Base-by-base conservation (phyloP, 805 yeast genomes). In the Saccharomycopsis sp. region DNA sequence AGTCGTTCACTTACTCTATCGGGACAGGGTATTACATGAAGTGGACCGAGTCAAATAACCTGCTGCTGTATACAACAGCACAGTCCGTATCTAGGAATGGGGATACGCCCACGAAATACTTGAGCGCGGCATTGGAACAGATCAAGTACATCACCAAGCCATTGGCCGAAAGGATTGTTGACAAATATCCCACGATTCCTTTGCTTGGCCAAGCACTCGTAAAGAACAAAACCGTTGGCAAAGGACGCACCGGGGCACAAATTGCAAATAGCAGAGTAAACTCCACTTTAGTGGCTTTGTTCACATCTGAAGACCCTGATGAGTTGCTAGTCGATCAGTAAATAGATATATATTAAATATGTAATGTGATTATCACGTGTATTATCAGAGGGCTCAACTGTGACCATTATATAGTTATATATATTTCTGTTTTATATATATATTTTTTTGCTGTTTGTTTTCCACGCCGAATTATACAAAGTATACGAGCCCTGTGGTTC, bases 241-340 rank as follows among this genome's bases (percentile, higher is more conserved):
- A 15, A 18, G 45, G 16, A 18, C 6, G 16, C 8, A 40, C 31
- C 7, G 48, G 46, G n/a, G 22, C 21, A 10, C 15, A 23, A 4
- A 35, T 46, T 15, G 37, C 37, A 6, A 43, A 43, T 13, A 10
- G 37, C 12, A 30, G 38, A 18, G 30, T 46, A 6, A 42, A 39
- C 5, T 15, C 25, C 4, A 30, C 37, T 10, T 8, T 46, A 7
- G 31, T 43, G 20, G 39, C 30, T 3, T 35, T 46, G 18, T 38
- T 46, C 19, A 36, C 36, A 13, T 27, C 45, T 6, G 42, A 36
- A 25, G 29, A 43, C 21, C 45, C 47, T 2, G 48, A 46, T 29
- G 48, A 46, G 18, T 20, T 43, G n/a, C 13, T 46, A 12, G 34
- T 32, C 10, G 34, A 19, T 30, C 17, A 15, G 15, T 15, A 13